Evolutionary conservation across 768 basidiomycete species (phyloP).

Genomic region (Suillus alpinus): DNA sequence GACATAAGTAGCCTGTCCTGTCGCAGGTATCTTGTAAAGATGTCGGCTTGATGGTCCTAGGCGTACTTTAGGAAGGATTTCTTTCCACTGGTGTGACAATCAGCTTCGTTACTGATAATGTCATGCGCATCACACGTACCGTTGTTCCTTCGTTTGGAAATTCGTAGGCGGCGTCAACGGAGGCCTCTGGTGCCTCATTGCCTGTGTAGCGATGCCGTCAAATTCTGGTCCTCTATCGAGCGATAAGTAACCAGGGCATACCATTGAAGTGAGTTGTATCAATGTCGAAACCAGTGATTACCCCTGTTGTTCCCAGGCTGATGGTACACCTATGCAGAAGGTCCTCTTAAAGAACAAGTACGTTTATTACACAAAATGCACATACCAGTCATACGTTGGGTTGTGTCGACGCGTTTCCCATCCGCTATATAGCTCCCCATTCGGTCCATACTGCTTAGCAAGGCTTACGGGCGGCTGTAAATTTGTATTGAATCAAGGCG

Average conservation of each 20-base stretch:
- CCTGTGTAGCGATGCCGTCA: constrained; percentile 38
- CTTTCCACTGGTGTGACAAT: constrained; percentile 58
- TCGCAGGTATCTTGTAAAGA: constrained; percentile 70
- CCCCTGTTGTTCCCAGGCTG: constrained; percentile 75
- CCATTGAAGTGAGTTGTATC: constrained; percentile 95
- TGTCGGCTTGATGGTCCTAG: constrained; percentile 88
- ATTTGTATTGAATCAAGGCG: background rate
- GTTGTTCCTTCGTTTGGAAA: constrained; percentile 48
- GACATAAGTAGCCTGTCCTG: constrained; percentile 64
- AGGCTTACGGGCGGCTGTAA: constrained; percentile 77
- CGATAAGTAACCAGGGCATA: constrained; percentile 21
- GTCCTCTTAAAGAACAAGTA: background rate
- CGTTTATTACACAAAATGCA: background rate
- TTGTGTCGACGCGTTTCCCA: constrained; percentile 96
- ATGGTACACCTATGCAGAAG: constrained; percentile 73
- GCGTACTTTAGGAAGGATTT: constrained; percentile 70
- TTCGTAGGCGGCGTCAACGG: constrained; percentile 60
- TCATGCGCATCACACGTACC: constrained; percentile 37
- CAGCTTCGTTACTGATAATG: background rate
- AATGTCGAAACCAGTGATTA: constrained; percentile 81
- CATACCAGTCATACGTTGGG: constrained; percentile 81
- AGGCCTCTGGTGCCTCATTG: constrained; percentile 83
- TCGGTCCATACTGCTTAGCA: constrained; percentile 96
- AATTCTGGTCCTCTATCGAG: constrained; percentile 1
- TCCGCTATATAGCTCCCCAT: constrained; percentile 90